Percentiles rank a stretch among this genome's conserved stretches.
phyloP scores from a whole-genome alignment of 2,329 filamentous ascomycete genomes.

The Alternaria brassicicola region DNA sequence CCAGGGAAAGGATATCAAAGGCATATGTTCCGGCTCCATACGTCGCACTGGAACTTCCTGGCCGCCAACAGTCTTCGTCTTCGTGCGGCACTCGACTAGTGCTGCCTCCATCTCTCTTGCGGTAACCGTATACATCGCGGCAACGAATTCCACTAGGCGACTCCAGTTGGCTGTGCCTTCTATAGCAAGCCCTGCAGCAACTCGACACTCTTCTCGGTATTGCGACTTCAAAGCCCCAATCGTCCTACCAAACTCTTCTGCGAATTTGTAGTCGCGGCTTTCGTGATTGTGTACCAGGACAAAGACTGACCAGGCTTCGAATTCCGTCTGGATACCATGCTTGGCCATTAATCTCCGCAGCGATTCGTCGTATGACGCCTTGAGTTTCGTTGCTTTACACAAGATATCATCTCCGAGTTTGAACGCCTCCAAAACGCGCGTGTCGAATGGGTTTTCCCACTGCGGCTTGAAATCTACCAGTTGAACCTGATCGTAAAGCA shows the following conservation, averaged over 20 bases:
- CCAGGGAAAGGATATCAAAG: conserved; percentile 94
- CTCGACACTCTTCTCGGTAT: conserved; percentile 70
- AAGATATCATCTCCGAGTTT: conserved; percentile 62
- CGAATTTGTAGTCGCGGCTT: conserved; percentile 80
- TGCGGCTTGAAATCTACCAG: conserved; percentile 72
- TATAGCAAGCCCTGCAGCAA: conserved; percentile 60
- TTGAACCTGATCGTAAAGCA: conserved; percentile 79
- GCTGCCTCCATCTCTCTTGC: conserved; percentile 70
- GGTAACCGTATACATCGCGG: conserved; percentile 88
- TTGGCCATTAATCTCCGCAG: conserved; percentile 84
- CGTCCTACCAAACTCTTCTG: conserved; percentile 79
- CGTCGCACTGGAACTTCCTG: conserved; percentile 45
- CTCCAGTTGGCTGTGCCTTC: conserved; percentile 42
- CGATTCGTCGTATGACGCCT: conserved; percentile 76
- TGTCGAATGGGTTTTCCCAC: conserved; percentile 77
- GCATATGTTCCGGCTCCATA: conserved; percentile 65
- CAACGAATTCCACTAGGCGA: conserved; percentile 72
- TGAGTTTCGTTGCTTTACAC: conserved; percentile 67
- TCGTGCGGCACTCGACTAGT: conserved; percentile 57
- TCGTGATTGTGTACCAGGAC: conserved; percentile 75
- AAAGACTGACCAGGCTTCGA: conserved; percentile 90
- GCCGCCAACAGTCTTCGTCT: conserved; percentile 47
- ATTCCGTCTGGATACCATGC: conserved; percentile 82
- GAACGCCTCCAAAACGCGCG: conserved; percentile 71
- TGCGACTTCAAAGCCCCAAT: conserved; percentile 69